These are phyloP conservation scores for Gigaspora rosea DNA, from an alignment of 192 early-diverging fungal species.

Conservation along the genomic window DNA sequence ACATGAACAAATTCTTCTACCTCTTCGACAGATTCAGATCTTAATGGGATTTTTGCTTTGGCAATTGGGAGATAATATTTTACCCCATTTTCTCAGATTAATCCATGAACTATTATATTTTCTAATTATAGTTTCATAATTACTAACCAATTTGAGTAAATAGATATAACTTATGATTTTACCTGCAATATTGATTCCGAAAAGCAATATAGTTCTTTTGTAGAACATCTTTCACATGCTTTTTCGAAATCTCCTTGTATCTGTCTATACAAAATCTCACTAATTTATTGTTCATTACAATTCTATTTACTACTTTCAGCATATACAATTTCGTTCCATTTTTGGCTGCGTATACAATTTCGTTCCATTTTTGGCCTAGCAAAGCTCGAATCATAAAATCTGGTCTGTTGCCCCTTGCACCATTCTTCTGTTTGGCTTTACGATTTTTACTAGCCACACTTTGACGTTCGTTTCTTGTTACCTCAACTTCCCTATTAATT, in stretches of 20 bases:
- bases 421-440: too few relatives aligned
- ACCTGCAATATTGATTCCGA: not conserved
- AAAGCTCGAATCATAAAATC: too few relatives aligned
- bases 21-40: not conserved
- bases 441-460: too few relatives aligned
- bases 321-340: too few relatives aligned
- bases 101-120: not conserved
- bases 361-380: too few relatives aligned
- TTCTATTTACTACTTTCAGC: too few relatives aligned
- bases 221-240: not conserved
- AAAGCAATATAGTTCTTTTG: not conserved
- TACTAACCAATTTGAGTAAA: not conserved
- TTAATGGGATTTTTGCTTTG: constrained; percentile 4
- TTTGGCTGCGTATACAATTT: too few relatives aligned
- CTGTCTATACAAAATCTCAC: not conserved
- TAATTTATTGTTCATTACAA: too few relatives aligned
- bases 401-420: too few relatives aligned
- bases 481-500: too few relatives aligned
- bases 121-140: too few relatives aligned
- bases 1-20: constrained; percentile 27
- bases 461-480: too few relatives aligned
- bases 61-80: constrained; percentile 11
- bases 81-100: not conserved
- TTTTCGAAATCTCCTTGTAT: not conserved
- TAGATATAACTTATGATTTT: not conserved